Base-by-base conservation (phyloP, 768 basidiomycete species). In the Boletus coccyginus region DNA sequence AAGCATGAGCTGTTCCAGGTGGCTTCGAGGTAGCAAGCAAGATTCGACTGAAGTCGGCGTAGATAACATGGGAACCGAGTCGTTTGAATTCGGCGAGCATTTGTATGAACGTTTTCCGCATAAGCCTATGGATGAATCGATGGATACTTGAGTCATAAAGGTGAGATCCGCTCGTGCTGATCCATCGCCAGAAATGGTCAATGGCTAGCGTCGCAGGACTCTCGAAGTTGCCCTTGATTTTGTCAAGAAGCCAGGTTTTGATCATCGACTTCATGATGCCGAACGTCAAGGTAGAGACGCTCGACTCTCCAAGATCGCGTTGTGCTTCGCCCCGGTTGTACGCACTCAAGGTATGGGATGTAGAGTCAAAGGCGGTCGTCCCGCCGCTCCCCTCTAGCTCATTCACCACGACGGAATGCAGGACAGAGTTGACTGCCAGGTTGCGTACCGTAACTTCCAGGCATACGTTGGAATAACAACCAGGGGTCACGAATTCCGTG, bases 171-270 rank as follows among this genome's bases (percentile, higher is more conserved):
- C 82, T 85, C 3, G 93, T 93, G 69, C 87, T 90, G 61, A 97
- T 82, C 97, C 97, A 99, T 42, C 97, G 80, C 94, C 95, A 98
- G 75, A 98, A 98, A 72, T 98, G 94, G 65, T 95, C 91, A 50
- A 97, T 81, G 3, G 86, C 84, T 3, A 90, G 65, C 2, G 81
- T 79, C 1, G 90, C 86, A 0, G 87, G 85, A 55, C 84, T 82
- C 14, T 82, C 79, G 33, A 81, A 82, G 60, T 86, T 80, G 58
- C 80, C 75, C 60, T 84, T 84, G 50, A 93, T 83, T 64, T 90
- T 36, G 35, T 36, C 27, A 27, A 27, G 27, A 27, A 27, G 27
- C 27, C 27, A 27, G 0, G 79, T 74, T 68, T 92, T 94, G 64
- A 98, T 81, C 88, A 98, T 90, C 21, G 81, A 75, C 66, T 92